Evolutionary conservation across 2,329 filamentous ascomycete genomes (phyloP).

Genomic region (Apiospora saccharicola): DNA sequence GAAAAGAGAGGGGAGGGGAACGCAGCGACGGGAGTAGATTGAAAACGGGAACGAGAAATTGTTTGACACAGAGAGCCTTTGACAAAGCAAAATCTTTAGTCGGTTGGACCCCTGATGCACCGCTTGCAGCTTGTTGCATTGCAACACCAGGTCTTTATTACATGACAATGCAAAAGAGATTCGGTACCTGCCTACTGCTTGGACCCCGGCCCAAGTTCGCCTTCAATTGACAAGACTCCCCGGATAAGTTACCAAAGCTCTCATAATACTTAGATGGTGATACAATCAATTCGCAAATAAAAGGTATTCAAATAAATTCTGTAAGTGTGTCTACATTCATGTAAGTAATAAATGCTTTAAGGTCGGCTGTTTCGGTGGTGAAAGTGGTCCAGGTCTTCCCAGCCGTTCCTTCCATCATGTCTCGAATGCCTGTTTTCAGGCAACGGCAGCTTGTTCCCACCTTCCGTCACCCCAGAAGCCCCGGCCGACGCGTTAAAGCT

Average conservation of each 20-base stretch:
- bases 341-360: too few species aligned
- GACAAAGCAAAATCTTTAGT: background rate
- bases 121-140: background rate
- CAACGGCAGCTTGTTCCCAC: background rate
- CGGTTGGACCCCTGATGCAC: constrained; percentile 9
- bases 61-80: background rate
- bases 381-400: too few species aligned
- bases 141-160: background rate
- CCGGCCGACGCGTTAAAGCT: background rate
- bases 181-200: background rate
- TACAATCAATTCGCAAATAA: too few species aligned
- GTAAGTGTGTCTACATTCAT: too few species aligned
- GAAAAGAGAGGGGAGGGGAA: background rate
- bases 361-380: too few species aligned
- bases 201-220: background rate
- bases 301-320: too few species aligned
- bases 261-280: too few species aligned
- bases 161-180: constrained; percentile 4
- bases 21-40: background rate
- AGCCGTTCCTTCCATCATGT: background rate
- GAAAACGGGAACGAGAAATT: background rate
- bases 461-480: background rate
- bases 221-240: too few species aligned
- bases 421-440: background rate
- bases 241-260: too few species aligned